Conservation (phyloP, 768 basidiomycete species). For the Cantharellus anzutake region DNA sequence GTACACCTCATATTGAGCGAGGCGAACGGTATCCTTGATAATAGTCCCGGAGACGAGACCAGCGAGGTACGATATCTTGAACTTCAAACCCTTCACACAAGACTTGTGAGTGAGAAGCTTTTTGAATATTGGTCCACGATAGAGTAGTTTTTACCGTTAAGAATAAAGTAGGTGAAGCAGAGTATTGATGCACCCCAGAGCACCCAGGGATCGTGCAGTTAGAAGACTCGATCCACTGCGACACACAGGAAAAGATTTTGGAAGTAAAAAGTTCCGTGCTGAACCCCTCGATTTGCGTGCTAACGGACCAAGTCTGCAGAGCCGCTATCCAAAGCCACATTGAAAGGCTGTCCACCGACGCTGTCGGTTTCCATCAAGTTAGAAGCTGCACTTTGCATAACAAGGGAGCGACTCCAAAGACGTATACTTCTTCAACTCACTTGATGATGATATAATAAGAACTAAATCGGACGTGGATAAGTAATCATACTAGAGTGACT, state of each 20-base stretch:
- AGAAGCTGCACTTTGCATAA: no score
- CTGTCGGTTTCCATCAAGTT: not conserved
- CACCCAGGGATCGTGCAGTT: conserved; percentile 29
- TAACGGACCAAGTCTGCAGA: conserved; percentile 33
- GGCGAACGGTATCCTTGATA: conserved; percentile 26
- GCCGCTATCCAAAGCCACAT: conserved; percentile 34
- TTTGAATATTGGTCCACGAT: not conserved
- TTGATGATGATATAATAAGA: not conserved
- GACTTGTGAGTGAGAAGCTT: not conserved
- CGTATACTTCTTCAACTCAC: not conserved
- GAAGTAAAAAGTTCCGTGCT: not conserved
- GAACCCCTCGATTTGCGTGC: not conserved
- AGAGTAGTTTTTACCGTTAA: conserved; percentile 8
- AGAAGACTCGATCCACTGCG: conserved; percentile 33
- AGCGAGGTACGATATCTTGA: conserved; percentile 30
- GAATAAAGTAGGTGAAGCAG: conserved; percentile 13
- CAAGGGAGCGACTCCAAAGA: not conserved
- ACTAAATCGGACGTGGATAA: not conserved
- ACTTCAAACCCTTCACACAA: conserved; percentile 14
- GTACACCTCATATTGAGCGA: conserved; percentile 27
- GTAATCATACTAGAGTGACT: not conserved
- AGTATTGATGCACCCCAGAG: conserved; percentile 24
- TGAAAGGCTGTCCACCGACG: conserved; percentile 14
- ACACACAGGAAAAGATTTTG: not conserved
- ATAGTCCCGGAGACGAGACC: conserved; percentile 31